phyloP scores from a whole-genome alignment of 768 basidiomycete species.

The Termitomyces sp. region DNA sequence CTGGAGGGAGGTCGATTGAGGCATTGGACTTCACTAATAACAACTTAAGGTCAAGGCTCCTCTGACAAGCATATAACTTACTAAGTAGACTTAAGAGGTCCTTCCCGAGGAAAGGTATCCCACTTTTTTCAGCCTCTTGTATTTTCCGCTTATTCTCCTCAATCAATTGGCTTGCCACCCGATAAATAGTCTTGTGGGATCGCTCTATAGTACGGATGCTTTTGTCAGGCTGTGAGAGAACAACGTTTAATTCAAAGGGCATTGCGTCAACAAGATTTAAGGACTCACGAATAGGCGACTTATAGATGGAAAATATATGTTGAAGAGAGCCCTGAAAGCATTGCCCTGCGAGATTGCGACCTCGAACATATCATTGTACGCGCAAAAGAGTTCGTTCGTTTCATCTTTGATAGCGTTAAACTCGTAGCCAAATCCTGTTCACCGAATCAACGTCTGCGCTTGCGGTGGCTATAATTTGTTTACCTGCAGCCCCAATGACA shows the following conservation, averaged over 20 bases:
- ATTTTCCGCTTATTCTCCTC: constrained; percentile 77
- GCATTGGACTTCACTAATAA: constrained; percentile 75
- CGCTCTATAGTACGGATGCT: constrained; percentile 42
- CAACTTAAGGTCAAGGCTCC: not conserved
- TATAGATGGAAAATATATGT: constrained; percentile 54
- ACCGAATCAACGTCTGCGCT: not conserved
- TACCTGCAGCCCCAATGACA: constrained; percentile 86
- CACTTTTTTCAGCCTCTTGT: constrained; percentile 48
- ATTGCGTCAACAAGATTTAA: not conserved
- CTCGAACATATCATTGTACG: constrained; percentile 85
- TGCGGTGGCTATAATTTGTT: constrained; percentile 5
- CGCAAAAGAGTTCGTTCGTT: constrained; percentile 69
- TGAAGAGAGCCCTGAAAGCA: constrained; percentile 38
- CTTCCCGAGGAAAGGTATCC: constrained; percentile 49
- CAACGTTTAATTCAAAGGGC: not conserved
- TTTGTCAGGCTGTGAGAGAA: constrained; percentile 43
- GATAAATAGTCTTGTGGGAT: constrained; percentile 57
- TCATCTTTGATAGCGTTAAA: constrained; percentile 82
- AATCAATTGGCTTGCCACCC: constrained; percentile 70
- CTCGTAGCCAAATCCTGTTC: constrained; percentile 75
- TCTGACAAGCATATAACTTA: constrained; percentile 30
- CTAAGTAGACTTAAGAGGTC: constrained; percentile 76
- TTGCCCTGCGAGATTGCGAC: constrained; percentile 55
- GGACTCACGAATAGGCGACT: constrained; percentile 50
- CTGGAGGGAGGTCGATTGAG: constrained; percentile 59